Conservation (phyloP, 1,139 yeast species). For the Suhomyces wounanorum region DNA sequence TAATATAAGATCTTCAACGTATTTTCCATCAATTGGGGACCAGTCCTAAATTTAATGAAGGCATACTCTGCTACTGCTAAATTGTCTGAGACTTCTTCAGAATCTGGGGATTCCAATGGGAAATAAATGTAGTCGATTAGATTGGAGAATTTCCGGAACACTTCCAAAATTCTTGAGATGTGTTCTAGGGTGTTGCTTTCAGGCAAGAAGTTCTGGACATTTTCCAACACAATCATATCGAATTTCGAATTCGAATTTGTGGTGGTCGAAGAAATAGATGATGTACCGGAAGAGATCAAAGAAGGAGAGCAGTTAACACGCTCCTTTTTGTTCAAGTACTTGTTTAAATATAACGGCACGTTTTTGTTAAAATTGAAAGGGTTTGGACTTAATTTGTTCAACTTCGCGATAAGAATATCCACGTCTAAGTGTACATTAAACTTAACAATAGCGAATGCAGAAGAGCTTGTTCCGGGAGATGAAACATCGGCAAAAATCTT, state of each 20-base stretch:
- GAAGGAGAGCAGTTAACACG: constrained; percentile 12
- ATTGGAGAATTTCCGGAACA: constrained; percentile 39
- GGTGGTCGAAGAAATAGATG: neutral
- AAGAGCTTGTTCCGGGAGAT: neutral
- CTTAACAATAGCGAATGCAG: constrained; percentile 36
- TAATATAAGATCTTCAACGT: constrained; percentile 36
- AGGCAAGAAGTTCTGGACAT: constrained; percentile 35
- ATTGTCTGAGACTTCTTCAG: constrained; percentile 12
- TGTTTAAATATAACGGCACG: constrained; percentile 18
- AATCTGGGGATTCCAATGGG: constrained; percentile 31
- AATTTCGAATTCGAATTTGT: constrained; percentile 14
- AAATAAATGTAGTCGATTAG: constrained; percentile 46
- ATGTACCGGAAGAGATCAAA: neutral
- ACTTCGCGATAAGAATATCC: constrained; percentile 30
- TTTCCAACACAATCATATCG: constrained; percentile 48
- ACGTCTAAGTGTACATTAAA: constrained; percentile 42
- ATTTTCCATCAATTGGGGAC: constrained; percentile 19
- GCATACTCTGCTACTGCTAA: constrained; percentile 29
- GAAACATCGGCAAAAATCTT: constrained; percentile 24
- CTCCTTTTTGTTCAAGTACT: constrained; percentile 22
- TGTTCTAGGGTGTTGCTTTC: constrained; percentile 1
- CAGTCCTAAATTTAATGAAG: constrained; percentile 30
- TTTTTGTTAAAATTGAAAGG: constrained; percentile 35
- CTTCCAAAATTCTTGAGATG: constrained; percentile 16
- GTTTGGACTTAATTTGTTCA: constrained; percentile 25